Evolutionary conservation across 73 alveolate genomes (phyloP), one percentile per base, ranked within the genome.

Genomic region (Uronychia setigera): DNA sequence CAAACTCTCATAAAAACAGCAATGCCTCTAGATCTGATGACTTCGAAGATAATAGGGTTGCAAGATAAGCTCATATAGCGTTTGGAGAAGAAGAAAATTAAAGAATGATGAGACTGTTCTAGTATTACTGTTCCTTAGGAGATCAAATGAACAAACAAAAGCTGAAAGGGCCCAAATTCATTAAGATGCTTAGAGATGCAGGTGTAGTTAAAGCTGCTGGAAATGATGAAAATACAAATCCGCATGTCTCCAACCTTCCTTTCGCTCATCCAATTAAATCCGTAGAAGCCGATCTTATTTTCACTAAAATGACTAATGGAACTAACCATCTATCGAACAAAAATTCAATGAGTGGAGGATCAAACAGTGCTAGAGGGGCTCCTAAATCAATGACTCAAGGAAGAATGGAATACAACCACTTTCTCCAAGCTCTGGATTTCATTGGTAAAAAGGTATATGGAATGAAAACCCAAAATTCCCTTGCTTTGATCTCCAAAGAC

Each of bases 241-340:
- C 19, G 67, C 5, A 19, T 19, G 27, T 1, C 28, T 28, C 25
- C 26, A 30, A 1, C 1, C 5, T 26, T 28, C 81, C 59, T 76
- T 5, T 28, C 5, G 1, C 19, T 29, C 31, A 28, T 32, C 81
- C 81, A 1, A 5, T 88, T n/a, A 88, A 46, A 27, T 76, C 84
- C 30, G 90, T 83, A 19, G 95, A 93, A 31, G 95, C 92, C 9
- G 98, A 93, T 81, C 80, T 93, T 28, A 78, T 93, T 1, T 93
- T 93, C 80, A 84, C 86, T 25, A 93, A 86, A 46, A 74, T 92
- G 9, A 79, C 87, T 14, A 74, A 34, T 31, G 58, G 28, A 34
- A n/a, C 1, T 29, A 58, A 14, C 82, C 60, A 13, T 1, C 29
- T 31, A 74, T 35, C 75, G 1, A 13, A 14, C n/a, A 32, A 31